phyloP scores from a whole-genome alignment of 2,329 filamentous ascomycete species.

The Trichoderma aggressivum region DNA sequence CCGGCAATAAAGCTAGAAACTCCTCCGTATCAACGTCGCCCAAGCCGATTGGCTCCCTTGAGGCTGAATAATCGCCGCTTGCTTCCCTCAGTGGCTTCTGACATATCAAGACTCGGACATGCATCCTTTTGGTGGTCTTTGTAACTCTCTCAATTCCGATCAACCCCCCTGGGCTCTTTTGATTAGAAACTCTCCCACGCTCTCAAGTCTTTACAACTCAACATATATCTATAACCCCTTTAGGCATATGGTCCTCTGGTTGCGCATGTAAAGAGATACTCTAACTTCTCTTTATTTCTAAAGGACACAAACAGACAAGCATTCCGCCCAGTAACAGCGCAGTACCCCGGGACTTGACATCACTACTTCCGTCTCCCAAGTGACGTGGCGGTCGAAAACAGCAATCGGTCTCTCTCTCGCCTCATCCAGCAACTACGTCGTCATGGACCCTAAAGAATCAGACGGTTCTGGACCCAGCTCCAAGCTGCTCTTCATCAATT shows the following conservation, averaged over 20 bases:
- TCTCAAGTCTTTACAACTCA: background rate
- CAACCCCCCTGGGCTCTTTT: background rate
- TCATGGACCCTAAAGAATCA: background rate
- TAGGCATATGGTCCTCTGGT: background rate
- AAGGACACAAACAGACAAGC: background rate
- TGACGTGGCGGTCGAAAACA: background rate
- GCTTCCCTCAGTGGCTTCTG: background rate
- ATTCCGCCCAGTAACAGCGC: background rate
- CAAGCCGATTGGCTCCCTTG: background rate
- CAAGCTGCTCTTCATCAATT: constrained; percentile 15
- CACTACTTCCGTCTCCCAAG: background rate
- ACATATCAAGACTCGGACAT: background rate
- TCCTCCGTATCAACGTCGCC: background rate
- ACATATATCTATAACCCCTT: background rate
- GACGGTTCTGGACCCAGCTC: background rate
- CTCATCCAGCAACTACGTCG: background rate
- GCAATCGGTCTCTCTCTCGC: background rate
- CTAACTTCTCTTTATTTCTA: background rate
- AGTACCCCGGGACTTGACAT: background rate
- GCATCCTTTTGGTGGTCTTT: background rate
- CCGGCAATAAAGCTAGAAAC: background rate
- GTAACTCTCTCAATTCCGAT: background rate
- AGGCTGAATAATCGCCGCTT: background rate
- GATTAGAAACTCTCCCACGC: background rate
- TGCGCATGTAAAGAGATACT: background rate